These are phyloP conservation scores for Aspergillaceae sp. DNA, from an alignment of 2,329 filamentous ascomycete genomes.

Conservation along the genomic window DNA sequence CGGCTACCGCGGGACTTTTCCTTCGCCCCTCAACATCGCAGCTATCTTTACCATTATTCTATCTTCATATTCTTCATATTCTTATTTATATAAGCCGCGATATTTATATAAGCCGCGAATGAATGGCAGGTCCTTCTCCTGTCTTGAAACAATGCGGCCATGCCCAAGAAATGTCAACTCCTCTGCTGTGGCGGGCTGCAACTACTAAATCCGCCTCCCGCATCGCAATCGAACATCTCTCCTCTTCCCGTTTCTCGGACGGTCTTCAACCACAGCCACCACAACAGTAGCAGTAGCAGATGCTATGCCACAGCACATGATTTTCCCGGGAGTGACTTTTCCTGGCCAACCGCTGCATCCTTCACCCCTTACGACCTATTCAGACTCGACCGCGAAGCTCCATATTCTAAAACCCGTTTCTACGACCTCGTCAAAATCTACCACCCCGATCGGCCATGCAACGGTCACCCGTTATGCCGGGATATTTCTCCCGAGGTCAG, in stretches of 20 bases:
- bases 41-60: background rate
- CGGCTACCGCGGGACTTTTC: background rate
- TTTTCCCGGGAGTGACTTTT: slow-evolving; percentile 21
- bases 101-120: background rate
- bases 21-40: background rate
- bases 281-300: slow-evolving; percentile 6
- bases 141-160: slow-evolving; percentile 29
- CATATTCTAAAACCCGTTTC: slow-evolving; percentile 76
- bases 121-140: slow-evolving; percentile 8
- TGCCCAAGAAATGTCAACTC: slow-evolving; percentile 41
- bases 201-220: slow-evolving; percentile 20
- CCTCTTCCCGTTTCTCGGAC: background rate
- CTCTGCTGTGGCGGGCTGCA: slow-evolving; percentile 32
- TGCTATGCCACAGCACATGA: slow-evolving; percentile 29
- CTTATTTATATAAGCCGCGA: background rate
- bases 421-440: slow-evolving; percentile 92
- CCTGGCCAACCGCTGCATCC: slow-evolving; percentile 36
- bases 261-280: no score
- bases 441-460: slow-evolving; percentile 66
- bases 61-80: background rate
- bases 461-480: slow-evolving; percentile 35
- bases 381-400: slow-evolving; percentile 48
- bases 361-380: slow-evolving; percentile 87
- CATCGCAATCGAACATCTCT: slow-evolving; percentile 13
- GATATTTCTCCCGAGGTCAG: slow-evolving; percentile 53